Conservation (phyloP, 1,139 yeast species). For the Candida smagusa region DNA sequence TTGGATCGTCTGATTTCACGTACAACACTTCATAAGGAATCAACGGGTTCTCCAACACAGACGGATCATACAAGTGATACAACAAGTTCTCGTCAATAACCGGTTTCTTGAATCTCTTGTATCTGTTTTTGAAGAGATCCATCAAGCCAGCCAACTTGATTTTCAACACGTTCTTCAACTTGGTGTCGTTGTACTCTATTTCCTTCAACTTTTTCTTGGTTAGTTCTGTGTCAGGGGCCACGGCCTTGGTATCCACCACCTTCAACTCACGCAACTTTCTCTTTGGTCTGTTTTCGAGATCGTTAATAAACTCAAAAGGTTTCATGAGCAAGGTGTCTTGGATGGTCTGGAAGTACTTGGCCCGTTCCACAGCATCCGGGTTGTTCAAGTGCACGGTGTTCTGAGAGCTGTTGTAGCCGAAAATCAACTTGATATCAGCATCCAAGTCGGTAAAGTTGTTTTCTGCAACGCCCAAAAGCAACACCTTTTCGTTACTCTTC, state of each 20-base stretch:
- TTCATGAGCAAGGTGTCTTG: constrained; percentile 57
- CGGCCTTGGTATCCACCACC: constrained; percentile 19
- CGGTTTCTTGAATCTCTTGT: constrained; percentile 88
- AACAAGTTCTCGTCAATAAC: constrained; percentile 73
- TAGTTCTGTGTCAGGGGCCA: constrained; percentile 12
- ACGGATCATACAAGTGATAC: constrained; percentile 73
- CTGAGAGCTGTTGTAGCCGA: constrained; percentile 48
- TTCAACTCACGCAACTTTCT: constrained; percentile 40
- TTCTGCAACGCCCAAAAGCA: constrained; percentile 78
- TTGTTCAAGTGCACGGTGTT: constrained; percentile 45
- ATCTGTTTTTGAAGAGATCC: constrained; percentile 84
- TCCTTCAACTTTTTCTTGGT: constrained; percentile 39
- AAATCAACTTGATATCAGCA: constrained; percentile 41
- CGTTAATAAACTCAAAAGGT: constrained; percentile 61
- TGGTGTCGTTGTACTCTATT: constrained; percentile 70
- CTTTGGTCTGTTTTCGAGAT: constrained; percentile 48
- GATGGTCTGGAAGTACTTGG: constrained; percentile 53
- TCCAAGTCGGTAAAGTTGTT: constrained; percentile 29
- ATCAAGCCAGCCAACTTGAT: constrained; percentile 81
- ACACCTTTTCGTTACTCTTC: constrained; percentile 67
- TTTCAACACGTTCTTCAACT: constrained; percentile 77
- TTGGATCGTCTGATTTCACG: constrained; percentile 51
- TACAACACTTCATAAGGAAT: constrained; percentile 47
- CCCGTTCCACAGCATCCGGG: constrained; percentile 43
- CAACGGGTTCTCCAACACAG: constrained; percentile 33